These are phyloP conservation scores for Symbiodinium pilosum DNA, from an alignment of 73 alveolate species.

Conservation along the genomic window DNA sequence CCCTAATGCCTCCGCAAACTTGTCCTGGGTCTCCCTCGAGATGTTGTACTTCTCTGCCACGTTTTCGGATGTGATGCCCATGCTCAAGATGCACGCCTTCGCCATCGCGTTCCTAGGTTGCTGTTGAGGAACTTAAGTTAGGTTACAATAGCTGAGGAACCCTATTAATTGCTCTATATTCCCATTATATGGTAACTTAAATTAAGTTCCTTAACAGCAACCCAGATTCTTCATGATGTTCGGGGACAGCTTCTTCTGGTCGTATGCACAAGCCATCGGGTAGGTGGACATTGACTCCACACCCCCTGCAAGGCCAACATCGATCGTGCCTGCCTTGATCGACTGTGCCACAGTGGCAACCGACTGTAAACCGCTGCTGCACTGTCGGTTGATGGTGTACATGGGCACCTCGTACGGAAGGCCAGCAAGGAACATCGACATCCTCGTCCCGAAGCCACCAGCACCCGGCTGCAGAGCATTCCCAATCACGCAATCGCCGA, in stretches of 20 bases:
- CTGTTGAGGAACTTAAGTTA: no score
- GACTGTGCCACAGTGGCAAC: conserved; percentile 98
- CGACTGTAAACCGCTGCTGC: conserved; percentile 99
- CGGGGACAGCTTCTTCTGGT: conserved; percentile 97
- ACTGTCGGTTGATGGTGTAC: conserved; percentile 98
- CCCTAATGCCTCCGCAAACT: conserved; percentile 97
- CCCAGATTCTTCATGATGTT: conserved; percentile 98
- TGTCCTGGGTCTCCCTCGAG: conserved; percentile 99
- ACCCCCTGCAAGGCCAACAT: conserved; percentile 99
- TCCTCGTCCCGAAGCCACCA: conserved; percentile 98
- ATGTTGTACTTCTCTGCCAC: conserved; percentile 98
- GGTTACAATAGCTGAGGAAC: no score
- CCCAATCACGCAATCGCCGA: conserved; percentile 7
- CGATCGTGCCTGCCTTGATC: conserved; percentile 98
- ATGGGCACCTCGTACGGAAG: conserved; percentile 98
- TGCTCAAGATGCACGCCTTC: conserved; percentile 98
- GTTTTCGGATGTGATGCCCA: conserved; percentile 99
- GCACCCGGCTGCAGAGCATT: conserved; percentile 30
- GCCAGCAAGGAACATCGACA: conserved; percentile 98
- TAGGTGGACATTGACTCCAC: conserved; percentile 99
- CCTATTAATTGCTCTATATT: no score
- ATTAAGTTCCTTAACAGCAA: no score
- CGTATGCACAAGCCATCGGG: conserved; percentile 98
- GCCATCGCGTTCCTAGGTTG: no score
- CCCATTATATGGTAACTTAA: no score